phyloP scores from a whole-genome alignment of 345 rosid genomes.

The Rhizophora apiculata region DNA sequence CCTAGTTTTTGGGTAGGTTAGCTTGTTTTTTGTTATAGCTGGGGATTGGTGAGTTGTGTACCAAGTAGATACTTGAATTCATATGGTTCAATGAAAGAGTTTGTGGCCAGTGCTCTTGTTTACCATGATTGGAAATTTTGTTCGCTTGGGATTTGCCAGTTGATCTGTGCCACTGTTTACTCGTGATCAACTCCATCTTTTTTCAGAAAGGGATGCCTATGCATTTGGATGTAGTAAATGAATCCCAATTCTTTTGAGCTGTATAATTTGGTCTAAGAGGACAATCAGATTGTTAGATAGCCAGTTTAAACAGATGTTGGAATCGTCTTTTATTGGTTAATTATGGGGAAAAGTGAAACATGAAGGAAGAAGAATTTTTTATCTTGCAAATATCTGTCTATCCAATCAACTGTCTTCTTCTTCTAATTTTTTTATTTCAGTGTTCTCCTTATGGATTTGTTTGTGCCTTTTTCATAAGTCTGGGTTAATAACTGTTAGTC shows the following conservation, averaged over 20 bases:
- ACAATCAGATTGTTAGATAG: background rate
- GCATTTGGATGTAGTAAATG: too few species aligned
- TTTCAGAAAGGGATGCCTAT: too few species aligned
- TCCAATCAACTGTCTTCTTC: background rate
- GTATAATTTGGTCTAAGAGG: too few species aligned
- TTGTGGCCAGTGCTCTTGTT: background rate
- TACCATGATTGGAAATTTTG: background rate
- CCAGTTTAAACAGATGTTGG: background rate
- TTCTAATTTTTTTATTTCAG: background rate
- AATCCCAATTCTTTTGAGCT: too few species aligned
- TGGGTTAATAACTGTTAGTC: conserved; percentile 25
- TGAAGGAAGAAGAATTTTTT: background rate
- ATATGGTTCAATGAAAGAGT: too few species aligned
- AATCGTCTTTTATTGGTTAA: background rate
- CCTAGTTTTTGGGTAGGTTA: too few species aligned
- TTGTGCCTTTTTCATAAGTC: background rate
- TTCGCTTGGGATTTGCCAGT: background rate
- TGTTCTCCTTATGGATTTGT: background rate
- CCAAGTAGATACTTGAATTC: too few species aligned
- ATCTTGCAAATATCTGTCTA: background rate
- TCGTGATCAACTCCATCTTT: too few species aligned
- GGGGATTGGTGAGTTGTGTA: too few species aligned
- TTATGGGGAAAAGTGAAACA: background rate
- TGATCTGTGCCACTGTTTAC: background rate
- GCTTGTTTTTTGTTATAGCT: too few species aligned